Evolutionary conservation across 495 filamentous ascomycete species (phyloP), one percentile per base, ranked within the genome.

Genomic region (Hypoxylon lenormandii): DNA sequence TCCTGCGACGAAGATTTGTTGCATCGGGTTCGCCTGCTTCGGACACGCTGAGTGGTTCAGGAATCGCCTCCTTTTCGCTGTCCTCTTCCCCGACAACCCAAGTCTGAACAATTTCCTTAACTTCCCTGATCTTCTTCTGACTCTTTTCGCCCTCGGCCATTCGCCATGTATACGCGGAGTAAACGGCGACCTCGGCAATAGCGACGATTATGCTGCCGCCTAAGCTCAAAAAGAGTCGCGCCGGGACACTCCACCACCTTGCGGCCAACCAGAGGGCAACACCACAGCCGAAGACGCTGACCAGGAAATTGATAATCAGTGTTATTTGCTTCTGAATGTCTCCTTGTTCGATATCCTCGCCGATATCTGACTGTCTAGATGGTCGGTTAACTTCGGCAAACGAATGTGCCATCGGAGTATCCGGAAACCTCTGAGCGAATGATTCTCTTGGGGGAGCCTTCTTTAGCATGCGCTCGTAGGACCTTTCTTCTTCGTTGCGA

Each of bases 141-240:
- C 82, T 85, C 42, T 79, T 82, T 69, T 90, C 89, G 0, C 92
- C 92, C 73, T 91, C 82, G 23, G 88, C 85, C 23, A 97, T 79
- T 73, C 93, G 88, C 79, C 89, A 84, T 42, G 96, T 77, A 79
- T 97, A 98, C 5, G 92, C 92, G 10, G 85, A 87, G 77, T 98
- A 97, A 37, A 98, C 87, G 19, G 89, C 88, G 8, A 95, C 89
- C 77, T 98, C 95, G 4, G 93, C 94, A 46, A 96, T 81, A 3
- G 89, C 93, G 19, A 97, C 92, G 16, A 91, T 63, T 2, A 86
- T 74, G 56, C 88, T 89, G 3, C 89, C 88, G 7, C 83, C 83
- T 80, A 94, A 83, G 36, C 89, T 90, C 16, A 92, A 77, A 13
- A 88, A 91, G 42, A 94, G 75, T 51, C 91, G 76, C 33, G 85